A percentile compares a stretch with the other conserved stretches of the same genome.
Conservation (phyloP, 192 early-diverging fungal genomes). For the Podila clonocystis region DNA sequence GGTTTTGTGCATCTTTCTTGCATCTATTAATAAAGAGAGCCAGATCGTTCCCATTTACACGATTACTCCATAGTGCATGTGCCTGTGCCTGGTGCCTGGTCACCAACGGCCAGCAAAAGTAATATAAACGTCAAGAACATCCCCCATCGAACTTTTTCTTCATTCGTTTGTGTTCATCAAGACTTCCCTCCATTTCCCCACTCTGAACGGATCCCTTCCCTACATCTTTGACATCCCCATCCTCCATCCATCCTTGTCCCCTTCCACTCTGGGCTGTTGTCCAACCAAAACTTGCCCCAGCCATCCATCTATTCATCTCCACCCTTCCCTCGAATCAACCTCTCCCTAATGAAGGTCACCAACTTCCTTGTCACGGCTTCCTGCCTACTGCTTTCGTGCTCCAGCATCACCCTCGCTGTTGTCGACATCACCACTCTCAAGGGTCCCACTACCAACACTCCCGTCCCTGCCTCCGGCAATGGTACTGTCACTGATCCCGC, state of each 20-base stretch:
- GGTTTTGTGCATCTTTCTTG: too few species aligned
- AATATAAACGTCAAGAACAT: too few species aligned
- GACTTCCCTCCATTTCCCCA: too few species aligned
- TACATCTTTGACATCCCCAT: neutral
- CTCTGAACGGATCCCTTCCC: neutral
- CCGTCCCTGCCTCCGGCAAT: conserved; percentile 8
- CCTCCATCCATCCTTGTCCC: neutral
- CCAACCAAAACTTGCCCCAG: neutral
- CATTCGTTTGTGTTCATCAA: too few species aligned
- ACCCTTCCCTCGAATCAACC: neutral
- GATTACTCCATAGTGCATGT: too few species aligned
- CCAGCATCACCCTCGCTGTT: neutral
- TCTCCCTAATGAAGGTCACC: neutral
- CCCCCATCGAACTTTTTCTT: too few species aligned
- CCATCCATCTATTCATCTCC: neutral
- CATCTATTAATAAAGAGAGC: too few species aligned
- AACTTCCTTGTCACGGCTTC: neutral
- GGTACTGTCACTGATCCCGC: conserved; percentile 11
- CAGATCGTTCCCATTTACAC: too few species aligned
- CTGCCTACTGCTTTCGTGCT: neutral
- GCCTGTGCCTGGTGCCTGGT: too few species aligned
- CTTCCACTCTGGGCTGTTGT: neutral
- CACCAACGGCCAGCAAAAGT: too few species aligned
- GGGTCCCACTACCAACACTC: conserved; percentile 7
- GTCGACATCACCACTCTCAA: conserved; percentile 6